Percentiles rank a stretch among this genome's conserved stretches.
These are phyloP conservation scores for Candolleomyces efflorescens DNA, from an alignment of 768 basidiomycete species.

Conservation along the genomic window DNA sequence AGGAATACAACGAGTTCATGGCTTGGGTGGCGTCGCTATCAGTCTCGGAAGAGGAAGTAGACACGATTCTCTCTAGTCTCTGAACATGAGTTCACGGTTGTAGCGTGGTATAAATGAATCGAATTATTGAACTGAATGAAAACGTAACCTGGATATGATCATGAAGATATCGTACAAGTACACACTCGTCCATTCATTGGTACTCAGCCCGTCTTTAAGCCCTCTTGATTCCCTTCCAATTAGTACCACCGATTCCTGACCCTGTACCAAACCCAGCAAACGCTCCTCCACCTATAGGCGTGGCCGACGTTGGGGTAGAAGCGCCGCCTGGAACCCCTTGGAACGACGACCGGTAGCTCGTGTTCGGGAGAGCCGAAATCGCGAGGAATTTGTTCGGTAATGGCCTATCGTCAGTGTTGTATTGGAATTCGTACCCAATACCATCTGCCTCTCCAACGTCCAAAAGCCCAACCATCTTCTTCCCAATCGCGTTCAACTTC, in stretches of 20 bases:
- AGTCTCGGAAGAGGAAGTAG: too few species aligned
- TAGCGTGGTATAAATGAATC: too few species aligned
- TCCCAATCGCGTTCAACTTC: constrained; percentile 79
- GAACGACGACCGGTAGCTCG: constrained; percentile 67
- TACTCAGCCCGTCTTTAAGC: background rate
- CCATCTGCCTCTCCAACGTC: constrained; percentile 81
- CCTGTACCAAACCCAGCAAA: constrained; percentile 27
- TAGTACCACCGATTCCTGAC: constrained; percentile 17
- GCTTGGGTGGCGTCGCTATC: too few species aligned
- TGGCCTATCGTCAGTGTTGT: constrained; percentile 85
- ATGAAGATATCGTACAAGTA: background rate
- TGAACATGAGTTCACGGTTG: too few species aligned
- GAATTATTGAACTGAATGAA: too few species aligned
- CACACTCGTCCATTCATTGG: background rate
- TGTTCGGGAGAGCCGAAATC: constrained; percentile 65
- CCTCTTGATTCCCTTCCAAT: constrained; percentile 22
- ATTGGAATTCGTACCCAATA: constrained; percentile 91
- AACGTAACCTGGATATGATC: too few species aligned
- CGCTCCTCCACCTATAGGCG: constrained; percentile 19
- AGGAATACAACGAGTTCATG: too few species aligned
- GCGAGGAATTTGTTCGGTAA: constrained; percentile 77
- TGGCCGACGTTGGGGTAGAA: constrained; percentile 18
- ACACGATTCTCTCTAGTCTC: too few species aligned
- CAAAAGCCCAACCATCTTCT: constrained; percentile 75
- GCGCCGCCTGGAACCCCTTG: constrained; percentile 25